Percentiles rank a stretch among this genome's conserved stretches.
phyloP scores from a whole-genome alignment of 345 rosid genomes.

The Eucalyptus marginata region DNA sequence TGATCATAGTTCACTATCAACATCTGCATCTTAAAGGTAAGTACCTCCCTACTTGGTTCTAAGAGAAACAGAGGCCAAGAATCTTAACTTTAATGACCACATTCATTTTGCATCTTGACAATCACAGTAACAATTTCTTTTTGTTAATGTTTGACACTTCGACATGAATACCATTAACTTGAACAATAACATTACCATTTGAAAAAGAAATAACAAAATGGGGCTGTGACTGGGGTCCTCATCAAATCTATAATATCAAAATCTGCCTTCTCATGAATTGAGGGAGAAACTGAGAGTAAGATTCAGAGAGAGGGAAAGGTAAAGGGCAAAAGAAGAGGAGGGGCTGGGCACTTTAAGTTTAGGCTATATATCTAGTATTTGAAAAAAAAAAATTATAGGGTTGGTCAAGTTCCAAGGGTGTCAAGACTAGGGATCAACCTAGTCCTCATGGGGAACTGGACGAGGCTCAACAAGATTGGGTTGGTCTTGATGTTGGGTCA shows the following conservation, averaged over 20 bases:
- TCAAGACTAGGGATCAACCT: fast-evolving
- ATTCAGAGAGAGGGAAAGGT: not conserved
- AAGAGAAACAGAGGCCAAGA: not conserved
- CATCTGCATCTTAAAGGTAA: not conserved
- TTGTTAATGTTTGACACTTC: not conserved
- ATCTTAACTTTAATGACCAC: not conserved
- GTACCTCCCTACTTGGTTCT: not conserved
- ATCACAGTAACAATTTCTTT: not conserved
- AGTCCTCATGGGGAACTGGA: fast-evolving
- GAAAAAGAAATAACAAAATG: too few relatives aligned
- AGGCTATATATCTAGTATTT: not conserved
- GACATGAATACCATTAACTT: not conserved
- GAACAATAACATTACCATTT: not conserved
- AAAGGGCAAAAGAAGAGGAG: not conserved
- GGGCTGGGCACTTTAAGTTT: not conserved
- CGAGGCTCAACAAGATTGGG: fast-evolving
- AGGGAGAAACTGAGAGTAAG: not conserved
- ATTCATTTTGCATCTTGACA: not conserved
- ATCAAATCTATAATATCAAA: too few relatives aligned
- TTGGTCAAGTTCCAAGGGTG: not conserved
- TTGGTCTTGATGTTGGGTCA: not conserved
- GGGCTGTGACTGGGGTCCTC: too few relatives aligned
- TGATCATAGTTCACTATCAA: not conserved
- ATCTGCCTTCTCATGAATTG: not conserved
- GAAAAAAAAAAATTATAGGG: too few relatives aligned